Percentiles rank a stretch among this genome's conserved stretches.
phyloP scores from a whole-genome alignment of 2,329 filamentous ascomycete genomes.

The Elsinoe necatrix region DNA sequence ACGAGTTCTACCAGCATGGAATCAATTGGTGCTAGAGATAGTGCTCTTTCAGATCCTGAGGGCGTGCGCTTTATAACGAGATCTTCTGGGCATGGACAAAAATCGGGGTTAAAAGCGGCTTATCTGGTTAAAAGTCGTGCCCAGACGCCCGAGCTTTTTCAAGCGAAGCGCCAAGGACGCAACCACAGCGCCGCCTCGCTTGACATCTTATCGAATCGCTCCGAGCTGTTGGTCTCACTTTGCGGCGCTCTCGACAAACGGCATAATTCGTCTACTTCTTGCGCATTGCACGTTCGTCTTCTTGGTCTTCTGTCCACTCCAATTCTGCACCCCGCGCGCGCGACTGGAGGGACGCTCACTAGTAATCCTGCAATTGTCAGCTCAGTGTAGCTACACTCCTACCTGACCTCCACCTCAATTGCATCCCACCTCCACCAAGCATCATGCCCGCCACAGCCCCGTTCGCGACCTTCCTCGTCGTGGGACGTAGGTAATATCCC shows the following conservation, averaged over 20 bases:
- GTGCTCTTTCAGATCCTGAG: no score
- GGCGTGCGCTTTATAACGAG: no score
- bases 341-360: neutral
- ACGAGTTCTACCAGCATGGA: no score
- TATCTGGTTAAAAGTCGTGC: neutral
- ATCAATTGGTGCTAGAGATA: no score
- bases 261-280: neutral
- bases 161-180: neutral
- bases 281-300: neutral
- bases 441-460: conserved; percentile 30
- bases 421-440: neutral
- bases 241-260: neutral
- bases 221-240: conserved; percentile 5
- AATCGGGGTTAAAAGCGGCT: neutral
- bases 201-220: neutral
- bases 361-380: neutral
- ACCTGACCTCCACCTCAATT: neutral
- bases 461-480: conserved; percentile 94
- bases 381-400: neutral
- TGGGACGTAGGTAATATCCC: conserved; percentile 63
- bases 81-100: no score
- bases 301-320: neutral
- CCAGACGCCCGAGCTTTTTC: neutral
- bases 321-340: neutral
- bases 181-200: neutral